Conservation (phyloP, 768 basidiomycete genomes). For the Hygrophorus pudorinus region DNA sequence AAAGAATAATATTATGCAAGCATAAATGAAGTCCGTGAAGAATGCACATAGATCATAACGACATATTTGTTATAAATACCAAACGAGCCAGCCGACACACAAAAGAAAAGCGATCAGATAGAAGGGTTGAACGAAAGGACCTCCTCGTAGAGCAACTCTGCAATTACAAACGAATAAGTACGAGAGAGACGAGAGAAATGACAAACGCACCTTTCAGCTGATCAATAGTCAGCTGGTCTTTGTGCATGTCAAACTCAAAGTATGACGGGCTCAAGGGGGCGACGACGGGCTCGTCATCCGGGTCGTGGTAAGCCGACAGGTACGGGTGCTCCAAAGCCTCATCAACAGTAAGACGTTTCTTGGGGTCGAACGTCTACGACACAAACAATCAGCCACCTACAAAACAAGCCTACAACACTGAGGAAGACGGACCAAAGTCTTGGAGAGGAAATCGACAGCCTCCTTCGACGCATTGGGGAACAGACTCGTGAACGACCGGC, state of each 20-base stretch:
- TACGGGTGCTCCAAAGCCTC: conserved; percentile 80
- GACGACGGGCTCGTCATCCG: conserved; percentile 83
- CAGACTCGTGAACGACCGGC: conserved; percentile 54
- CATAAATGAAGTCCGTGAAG: no score
- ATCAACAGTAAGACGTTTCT: conserved; percentile 74
- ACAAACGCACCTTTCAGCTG: conserved; percentile 49
- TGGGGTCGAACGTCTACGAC: conserved; percentile 76
- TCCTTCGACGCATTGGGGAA: conserved; percentile 72
- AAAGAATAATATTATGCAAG: no score
- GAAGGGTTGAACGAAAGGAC: conserved; percentile 66
- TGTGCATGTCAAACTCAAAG: conserved; percentile 83
- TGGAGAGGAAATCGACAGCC: conserved; percentile 63
- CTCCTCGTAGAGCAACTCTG: conserved; percentile 72
- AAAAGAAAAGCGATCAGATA: conserved; percentile 27
- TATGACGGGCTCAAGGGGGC: conserved; percentile 73
- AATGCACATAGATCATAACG: no score
- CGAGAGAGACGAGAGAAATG: neutral
- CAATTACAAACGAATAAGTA: neutral
- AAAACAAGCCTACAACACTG: neutral
- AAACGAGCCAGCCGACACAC: no score
- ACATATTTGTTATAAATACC: no score
- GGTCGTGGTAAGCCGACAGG: conserved; percentile 75
- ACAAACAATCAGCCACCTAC: neutral
- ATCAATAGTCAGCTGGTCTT: conserved; percentile 67
- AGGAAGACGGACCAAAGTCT: conserved; percentile 47